These are phyloP conservation scores for Metarhizium sp. DNA, from an alignment of 2,329 filamentous ascomycete genomes.

Conservation along the genomic window DNA sequence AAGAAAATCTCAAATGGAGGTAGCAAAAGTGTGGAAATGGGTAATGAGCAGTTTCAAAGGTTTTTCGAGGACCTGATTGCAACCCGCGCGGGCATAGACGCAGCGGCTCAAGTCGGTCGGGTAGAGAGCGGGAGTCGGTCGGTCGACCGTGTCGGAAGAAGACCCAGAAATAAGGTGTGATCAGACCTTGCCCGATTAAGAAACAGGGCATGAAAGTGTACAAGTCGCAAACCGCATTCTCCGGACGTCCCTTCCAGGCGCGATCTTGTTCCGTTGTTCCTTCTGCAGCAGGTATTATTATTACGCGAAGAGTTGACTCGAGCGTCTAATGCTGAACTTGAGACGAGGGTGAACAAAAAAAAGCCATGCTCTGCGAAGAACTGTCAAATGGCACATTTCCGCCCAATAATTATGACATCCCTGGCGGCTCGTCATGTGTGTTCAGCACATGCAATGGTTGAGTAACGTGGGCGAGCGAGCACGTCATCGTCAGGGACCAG, in stretches of 20 bases:
- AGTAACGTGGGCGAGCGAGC: background rate
- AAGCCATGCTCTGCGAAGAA: too few species aligned
- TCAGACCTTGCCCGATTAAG: background rate
- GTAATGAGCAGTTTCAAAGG: too few species aligned
- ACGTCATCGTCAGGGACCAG: constrained; percentile 8
- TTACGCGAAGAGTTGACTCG: background rate
- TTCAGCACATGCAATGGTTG: background rate
- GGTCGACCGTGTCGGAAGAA: background rate
- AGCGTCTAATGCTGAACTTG: background rate
- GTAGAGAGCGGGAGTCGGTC: background rate
- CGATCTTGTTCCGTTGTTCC: background rate
- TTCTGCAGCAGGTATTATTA: background rate
- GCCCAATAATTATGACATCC: background rate
- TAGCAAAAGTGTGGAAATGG: too few species aligned
- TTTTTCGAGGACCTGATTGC: too few species aligned
- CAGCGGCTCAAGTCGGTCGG: background rate
- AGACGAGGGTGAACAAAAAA: background rate
- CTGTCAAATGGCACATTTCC: background rate
- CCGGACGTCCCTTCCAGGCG: too few species aligned
- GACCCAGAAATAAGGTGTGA: background rate
- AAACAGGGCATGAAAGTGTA: background rate
- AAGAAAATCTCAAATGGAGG: too few species aligned
- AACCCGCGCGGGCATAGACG: too few species aligned
- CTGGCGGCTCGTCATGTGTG: background rate
- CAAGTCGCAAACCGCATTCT: background rate